These are phyloP conservation scores for Arabis alpina DNA, from an alignment of 345 rosid genomes.

Conservation along the genomic window DNA sequence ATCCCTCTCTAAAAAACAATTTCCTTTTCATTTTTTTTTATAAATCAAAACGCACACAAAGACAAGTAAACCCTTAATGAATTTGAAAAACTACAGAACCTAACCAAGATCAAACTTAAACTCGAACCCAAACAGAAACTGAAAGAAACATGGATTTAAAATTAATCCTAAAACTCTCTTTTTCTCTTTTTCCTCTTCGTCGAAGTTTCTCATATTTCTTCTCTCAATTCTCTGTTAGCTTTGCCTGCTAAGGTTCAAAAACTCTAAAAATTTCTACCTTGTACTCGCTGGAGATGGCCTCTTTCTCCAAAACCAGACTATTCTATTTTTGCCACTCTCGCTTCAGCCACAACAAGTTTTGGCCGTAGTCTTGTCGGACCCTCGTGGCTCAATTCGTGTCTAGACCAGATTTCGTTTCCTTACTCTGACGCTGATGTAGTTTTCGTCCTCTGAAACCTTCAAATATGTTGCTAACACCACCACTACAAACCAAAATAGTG, in stretches of 20 bases:
- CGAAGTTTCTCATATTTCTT: no score
- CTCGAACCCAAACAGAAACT: no score
- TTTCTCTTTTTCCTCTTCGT: no score
- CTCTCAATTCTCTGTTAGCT: no score
- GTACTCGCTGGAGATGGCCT: conserved; percentile 31
- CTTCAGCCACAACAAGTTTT: conserved; percentile 43
- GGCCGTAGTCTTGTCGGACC: conserved; percentile 48
- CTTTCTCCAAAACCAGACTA: conserved; percentile 41
- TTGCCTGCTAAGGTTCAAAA: neutral
- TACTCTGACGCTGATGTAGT: conserved; percentile 84
- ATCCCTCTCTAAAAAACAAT: no score
- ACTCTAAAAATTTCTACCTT: conserved; percentile 31
- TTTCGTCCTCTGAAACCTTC: conserved; percentile 61
- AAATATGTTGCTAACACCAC: conserved; percentile 35
- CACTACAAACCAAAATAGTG: conserved; percentile 58
- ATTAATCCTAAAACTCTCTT: no score
- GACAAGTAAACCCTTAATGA: no score
- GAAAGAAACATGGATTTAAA: no score
- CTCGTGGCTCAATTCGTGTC: conserved; percentile 67
- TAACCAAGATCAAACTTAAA: no score
- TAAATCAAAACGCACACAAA: no score
- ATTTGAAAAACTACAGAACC: no score
- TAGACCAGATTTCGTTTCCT: conserved; percentile 47
- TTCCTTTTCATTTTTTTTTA: no score
- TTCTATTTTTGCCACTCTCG: conserved; percentile 46